These are phyloP conservation scores for Dimocarpus longan DNA, from an alignment of 345 rosid genomes.

Conservation along the genomic window DNA sequence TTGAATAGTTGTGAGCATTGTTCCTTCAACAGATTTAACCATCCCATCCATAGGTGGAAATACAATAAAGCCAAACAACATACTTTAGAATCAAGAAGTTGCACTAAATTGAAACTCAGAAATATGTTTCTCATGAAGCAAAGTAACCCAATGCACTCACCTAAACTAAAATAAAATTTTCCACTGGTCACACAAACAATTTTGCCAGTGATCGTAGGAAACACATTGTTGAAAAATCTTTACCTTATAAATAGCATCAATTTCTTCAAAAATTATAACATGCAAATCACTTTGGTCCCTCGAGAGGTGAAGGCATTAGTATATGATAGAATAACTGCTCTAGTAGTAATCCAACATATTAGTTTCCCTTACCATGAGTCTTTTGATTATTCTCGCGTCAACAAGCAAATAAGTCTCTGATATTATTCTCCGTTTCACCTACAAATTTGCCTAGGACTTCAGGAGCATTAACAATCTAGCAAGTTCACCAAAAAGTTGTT, in stretches of 20 bases:
- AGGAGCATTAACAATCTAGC: constrained; percentile 93
- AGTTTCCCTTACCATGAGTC: constrained; percentile 57
- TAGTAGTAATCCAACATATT: constrained; percentile 16
- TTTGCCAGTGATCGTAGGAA: not conserved
- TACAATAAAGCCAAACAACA: not conserved
- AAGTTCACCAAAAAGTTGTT: constrained; percentile 25
- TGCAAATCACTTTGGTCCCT: constrained; percentile 97
- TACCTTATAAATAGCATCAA: constrained; percentile 99
- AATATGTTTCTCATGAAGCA: not conserved
- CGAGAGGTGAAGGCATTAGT: constrained; percentile 41
- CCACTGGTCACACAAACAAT: not conserved
- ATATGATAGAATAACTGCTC: constrained; percentile 13
- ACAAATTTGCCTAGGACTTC: constrained; percentile 98
- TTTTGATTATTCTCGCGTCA: constrained; percentile 97
- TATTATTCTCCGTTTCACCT: constrained; percentile 98
- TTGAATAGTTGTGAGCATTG: not conserved
- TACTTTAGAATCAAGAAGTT: not conserved
- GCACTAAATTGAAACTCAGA: not conserved
- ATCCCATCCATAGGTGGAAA: constrained; percentile 2
- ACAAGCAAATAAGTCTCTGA: constrained; percentile 94
- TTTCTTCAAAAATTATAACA: constrained; percentile 97
- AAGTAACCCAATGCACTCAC: not conserved
- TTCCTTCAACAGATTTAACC: not conserved
- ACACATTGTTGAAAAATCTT: constrained; percentile 13
- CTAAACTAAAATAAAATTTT: not conserved